A percentile compares a stretch with the other conserved stretches of the same genome.
phyloP scores from a whole-genome alignment of 257 asterid species.

The Fraxinus quadrangulata region DNA sequence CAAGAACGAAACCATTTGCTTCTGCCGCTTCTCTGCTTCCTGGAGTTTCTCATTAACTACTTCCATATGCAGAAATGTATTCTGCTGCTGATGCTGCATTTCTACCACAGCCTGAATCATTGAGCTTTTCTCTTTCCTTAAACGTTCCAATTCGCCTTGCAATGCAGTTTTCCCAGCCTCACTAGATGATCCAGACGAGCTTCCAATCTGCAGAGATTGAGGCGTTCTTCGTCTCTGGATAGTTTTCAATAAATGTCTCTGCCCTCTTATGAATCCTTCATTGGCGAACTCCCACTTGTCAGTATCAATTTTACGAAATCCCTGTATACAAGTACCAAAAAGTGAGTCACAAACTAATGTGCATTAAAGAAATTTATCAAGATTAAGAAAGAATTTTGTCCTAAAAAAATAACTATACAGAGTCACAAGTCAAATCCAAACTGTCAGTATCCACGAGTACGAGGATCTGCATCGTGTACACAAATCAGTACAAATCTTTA shows the following conservation, averaged over 20 bases:
- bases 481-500: conserved; percentile 26
- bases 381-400: conserved; percentile 9
- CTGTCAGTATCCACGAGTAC: conserved; percentile 29
- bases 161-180: conserved; percentile 44
- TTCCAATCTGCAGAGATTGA: conserved; percentile 56
- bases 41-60: conserved; percentile 65
- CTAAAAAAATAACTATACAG: conserved; percentile 9
- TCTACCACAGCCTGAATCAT: conserved; percentile 75
- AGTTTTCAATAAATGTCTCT: conserved; percentile 60
- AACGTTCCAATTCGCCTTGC: conserved; percentile 56
- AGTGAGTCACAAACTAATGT: conserved; percentile 13
- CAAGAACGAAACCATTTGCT: conserved; percentile 84
- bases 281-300: conserved; percentile 85
- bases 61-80: conserved; percentile 57
- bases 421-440: conserved; percentile 29
- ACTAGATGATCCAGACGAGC: conserved; percentile 40
- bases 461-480: conserved; percentile 35
- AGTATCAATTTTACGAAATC: conserved; percentile 75
- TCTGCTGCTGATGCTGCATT: conserved; percentile 69
- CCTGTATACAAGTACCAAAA: conserved; percentile 42
- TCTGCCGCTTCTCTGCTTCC: conserved; percentile 75
- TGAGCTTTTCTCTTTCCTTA: conserved; percentile 62
- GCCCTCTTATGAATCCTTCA: conserved; percentile 67
- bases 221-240: conserved; percentile 75
- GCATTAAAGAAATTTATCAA: neutral